Base-by-base conservation (phyloP, 2,329 filamentous ascomycete species). In the Colletotrichum sp. region DNA sequence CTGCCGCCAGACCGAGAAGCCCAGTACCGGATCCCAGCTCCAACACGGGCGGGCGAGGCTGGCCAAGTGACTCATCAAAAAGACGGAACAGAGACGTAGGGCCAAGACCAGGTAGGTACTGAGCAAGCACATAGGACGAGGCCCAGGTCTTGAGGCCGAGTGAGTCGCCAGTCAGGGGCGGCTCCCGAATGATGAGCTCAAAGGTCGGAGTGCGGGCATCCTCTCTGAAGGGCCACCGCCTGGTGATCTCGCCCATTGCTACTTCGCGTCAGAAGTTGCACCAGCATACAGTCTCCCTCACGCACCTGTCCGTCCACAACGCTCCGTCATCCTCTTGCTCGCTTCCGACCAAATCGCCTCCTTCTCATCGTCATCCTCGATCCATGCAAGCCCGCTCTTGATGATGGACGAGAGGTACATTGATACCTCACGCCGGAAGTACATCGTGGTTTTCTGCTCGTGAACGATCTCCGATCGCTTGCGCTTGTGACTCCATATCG, bases 71-170 rank as follows among this genome's bases (percentile, higher is more conserved):
- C 69, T 81, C 79, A 51, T 82, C 80, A 18, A 91, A 83, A 9
- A 90, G 77, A 57, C 86, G 83, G 36, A 85, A 85, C 27, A 91
- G 79, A 0, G 85, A 83, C 16, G 82, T 86, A 57, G 81, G 82
- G 9, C 80, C 83, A 51, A 92, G 84, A 15, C 80, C 80, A 24
- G 86, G 86, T 31, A 98, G 89, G 29, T 94, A 91, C 77, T 91
- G 93, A 0, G 96, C 93, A 6, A 98, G 91, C 3, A 97, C 89
- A 80, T 95, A 97, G 0, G 95, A 96, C 0, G 95, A 96, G 1
- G 94, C 95, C 97, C 97, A 98, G 0, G 97, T 99, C 83, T 99
- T 98, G 82, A 97, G 89, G 2, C 97, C 97, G 21, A 98, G 87
- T 73, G 94, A 94, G 82, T 98, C 96, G 8, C 94, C 94, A 0